Evolutionary conservation across 2,329 filamentous ascomycete species (phyloP).

Genomic region (Diplodia corticola): DNA sequence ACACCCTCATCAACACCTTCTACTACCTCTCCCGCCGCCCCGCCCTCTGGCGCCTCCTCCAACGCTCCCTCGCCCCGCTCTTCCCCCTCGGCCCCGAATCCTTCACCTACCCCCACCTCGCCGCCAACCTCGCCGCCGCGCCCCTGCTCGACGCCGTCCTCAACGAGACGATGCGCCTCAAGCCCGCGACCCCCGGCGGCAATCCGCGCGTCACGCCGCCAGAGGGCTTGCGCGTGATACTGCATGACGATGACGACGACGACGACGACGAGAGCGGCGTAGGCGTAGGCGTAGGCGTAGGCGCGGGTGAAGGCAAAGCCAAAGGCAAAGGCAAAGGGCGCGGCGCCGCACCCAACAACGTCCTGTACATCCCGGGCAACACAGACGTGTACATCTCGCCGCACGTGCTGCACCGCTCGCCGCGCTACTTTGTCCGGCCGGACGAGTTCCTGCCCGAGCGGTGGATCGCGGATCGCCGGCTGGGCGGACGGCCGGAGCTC

Average conservation of each 20-base stretch:
- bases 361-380: conserved; percentile 35
- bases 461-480: conserved; percentile 29
- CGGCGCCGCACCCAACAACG: no score
- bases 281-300: no score
- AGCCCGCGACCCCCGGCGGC: conserved; percentile 41
- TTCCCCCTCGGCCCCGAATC: conserved; percentile 30
- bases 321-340: no score
- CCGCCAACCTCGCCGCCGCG: conserved; percentile 33
- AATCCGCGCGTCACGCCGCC: conserved; percentile 40
- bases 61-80: conserved; percentile 27
- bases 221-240: conserved; percentile 36
- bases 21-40: conserved; percentile 29
- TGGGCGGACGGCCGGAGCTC: background rate
- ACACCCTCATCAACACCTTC: conserved; percentile 1
- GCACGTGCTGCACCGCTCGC: conserved; percentile 33
- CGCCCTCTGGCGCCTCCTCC: conserved; percentile 12
- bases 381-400: conserved; percentile 34
- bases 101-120: conserved; percentile 38
- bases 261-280: no score
- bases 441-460: conserved; percentile 37
- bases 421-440: conserved; percentile 22
- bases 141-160: conserved; percentile 43
- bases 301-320: no score
- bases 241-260: conserved; percentile 29
- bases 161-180: conserved; percentile 46